These are phyloP conservation scores for Rubroshorea leprosula DNA, from an alignment of 345 rosid species.

Conservation along the genomic window DNA sequence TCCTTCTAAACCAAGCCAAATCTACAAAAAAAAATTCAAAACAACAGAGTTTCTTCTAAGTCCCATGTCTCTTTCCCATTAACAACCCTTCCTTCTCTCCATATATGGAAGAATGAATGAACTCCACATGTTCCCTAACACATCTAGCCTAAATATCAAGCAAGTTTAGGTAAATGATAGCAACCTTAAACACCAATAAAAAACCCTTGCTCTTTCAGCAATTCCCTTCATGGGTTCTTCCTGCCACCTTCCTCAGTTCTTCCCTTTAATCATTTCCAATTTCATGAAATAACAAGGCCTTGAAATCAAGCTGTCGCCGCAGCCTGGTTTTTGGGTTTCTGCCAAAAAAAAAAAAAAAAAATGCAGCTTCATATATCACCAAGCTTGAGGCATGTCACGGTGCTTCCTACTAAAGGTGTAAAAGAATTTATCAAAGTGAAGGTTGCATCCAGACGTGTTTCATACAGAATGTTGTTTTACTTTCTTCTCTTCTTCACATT, in stretches of 20 bases:
- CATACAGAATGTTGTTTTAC: conserved; percentile 76
- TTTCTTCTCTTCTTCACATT: conserved; percentile 81
- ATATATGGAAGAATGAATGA: not conserved
- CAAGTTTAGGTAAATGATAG: conserved; percentile 92
- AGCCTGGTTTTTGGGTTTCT: no score
- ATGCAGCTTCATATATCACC: conserved; percentile 96
- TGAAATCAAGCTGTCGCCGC: not conserved
- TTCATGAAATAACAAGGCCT: not conserved
- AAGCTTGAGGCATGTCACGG: conserved; percentile 89
- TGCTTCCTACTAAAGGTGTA: conserved; percentile 83
- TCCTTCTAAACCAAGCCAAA: conserved; percentile 56
- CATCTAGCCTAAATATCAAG: conserved; percentile 71
- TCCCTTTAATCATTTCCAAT: not conserved
- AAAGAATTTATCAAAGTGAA: conserved; percentile 85
- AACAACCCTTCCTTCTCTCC: conserved; percentile 35
- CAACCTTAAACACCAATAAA: conserved; percentile 35
- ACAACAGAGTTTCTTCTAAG: conserved; percentile 19
- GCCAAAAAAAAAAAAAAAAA: no score
- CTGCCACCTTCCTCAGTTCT: conserved; percentile 1
- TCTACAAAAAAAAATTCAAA: no score
- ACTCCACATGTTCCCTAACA: not conserved
- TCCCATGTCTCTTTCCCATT: conserved; percentile 39
- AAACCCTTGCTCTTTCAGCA: conserved; percentile 25
- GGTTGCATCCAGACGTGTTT: conserved; percentile 59
- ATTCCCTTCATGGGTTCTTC: conserved; percentile 14